phyloP scores from a whole-genome alignment of 2,329 filamentous ascomycete genomes.

The Thelonectria blattea region DNA sequence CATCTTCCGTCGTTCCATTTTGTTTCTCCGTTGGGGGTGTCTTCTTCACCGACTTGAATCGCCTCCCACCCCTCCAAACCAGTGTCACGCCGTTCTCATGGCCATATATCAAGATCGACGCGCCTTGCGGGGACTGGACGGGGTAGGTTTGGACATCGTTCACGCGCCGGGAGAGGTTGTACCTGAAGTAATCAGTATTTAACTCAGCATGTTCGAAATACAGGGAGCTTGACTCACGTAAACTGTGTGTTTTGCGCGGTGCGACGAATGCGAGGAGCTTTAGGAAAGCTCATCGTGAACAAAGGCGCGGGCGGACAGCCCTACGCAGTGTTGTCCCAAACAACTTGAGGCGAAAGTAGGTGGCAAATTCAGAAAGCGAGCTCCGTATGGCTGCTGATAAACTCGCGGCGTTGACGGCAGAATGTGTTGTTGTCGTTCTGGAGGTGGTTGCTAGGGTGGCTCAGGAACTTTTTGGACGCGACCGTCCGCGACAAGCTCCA shows the following conservation, averaged over 20 bases:
- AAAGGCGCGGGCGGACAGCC: conserved; percentile 33
- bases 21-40: conserved; percentile 49
- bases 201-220: neutral
- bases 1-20: conserved; percentile 59
- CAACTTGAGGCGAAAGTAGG: neutral
- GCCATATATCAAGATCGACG: conserved; percentile 66
- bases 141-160: conserved; percentile 68
- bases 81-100: conserved; percentile 68
- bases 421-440: conserved; percentile 9
- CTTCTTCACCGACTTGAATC: conserved; percentile 58
- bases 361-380: neutral
- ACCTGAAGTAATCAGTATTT: conserved; percentile 49
- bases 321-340: conserved; percentile 1
- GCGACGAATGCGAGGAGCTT: conserved; percentile 51
- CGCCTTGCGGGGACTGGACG: conserved; percentile 66
- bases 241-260: conserved; percentile 57
- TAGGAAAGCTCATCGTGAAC: conserved; percentile 42
- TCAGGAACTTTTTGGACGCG: conserved; percentile 39
- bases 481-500: conserved; percentile 20
- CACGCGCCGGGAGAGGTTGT: conserved; percentile 63
- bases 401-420: neutral
- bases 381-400: neutral
- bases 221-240: conserved; percentile 45
- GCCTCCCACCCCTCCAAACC: conserved; percentile 66
- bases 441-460: conserved; percentile 13